Conservation (phyloP, 1,284 basidiomycete genomes). For the Tylopilus sp. region DNA sequence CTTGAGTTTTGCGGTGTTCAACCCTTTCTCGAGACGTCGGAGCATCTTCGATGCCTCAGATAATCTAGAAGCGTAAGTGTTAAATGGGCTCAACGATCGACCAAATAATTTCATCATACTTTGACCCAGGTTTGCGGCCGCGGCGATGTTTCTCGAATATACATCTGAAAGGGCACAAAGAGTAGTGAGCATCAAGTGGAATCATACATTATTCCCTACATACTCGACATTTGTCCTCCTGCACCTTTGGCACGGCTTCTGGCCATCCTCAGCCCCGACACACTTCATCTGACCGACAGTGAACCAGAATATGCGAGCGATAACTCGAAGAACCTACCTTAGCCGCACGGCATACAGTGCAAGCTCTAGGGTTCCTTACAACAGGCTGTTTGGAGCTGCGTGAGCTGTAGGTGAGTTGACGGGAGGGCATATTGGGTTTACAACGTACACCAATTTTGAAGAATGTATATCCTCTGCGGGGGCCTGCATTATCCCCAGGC, state of each 20-base stretch:
- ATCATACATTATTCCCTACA: conserved; percentile 23
- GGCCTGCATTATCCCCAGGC: conserved; percentile 27
- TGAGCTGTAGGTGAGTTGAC: conserved; percentile 6
- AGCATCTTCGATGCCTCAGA: conserved; percentile 85
- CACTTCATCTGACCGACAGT: conserved; percentile 68
- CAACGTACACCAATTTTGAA: conserved; percentile 29
- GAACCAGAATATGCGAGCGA: conserved; percentile 17
- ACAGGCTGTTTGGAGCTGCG: conserved; percentile 51
- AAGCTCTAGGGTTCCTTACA: conserved; percentile 68
- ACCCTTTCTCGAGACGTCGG: conserved; percentile 73
- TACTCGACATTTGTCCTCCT: conserved; percentile 72
- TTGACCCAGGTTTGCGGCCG: conserved; percentile 82
- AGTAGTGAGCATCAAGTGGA: conserved; percentile 11
- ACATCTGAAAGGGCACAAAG: conserved; percentile 45
- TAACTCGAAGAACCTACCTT: conserved; percentile 48
- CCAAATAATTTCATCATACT: conserved; percentile 43
- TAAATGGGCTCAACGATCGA: conserved; percentile 10
- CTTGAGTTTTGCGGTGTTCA: conserved; percentile 71
- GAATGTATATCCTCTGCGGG: conserved; percentile 33
- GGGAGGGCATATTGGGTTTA: conserved; percentile 7
- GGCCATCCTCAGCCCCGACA: conserved; percentile 76
- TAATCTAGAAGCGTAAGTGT: conserved; percentile 43
- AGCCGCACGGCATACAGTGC: conserved; percentile 74
- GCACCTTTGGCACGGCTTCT: conserved; percentile 71
- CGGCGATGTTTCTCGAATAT: conserved; percentile 81